A percentile compares a stretch with the other conserved stretches of the same genome.
Conservation (phyloP, 768 basidiomycete species). For the Tylopilus rubrobrunneus region DNA sequence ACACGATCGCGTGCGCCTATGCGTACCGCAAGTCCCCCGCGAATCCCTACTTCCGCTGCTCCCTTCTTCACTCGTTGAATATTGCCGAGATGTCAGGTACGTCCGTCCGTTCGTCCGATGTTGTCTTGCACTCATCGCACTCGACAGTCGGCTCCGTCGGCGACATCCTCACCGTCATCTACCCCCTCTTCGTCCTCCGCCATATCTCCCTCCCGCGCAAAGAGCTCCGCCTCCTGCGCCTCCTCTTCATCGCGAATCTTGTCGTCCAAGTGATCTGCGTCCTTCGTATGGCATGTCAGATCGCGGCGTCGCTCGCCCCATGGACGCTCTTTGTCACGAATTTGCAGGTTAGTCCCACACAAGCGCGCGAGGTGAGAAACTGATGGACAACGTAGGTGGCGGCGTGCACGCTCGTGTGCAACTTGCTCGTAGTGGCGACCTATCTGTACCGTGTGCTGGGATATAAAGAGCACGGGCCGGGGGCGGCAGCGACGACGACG, state of each 20-base stretch:
- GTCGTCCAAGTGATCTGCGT: not conserved
- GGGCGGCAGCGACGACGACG: not conserved
- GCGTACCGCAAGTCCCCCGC: not conserved
- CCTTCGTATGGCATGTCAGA: not conserved
- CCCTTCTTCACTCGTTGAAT: not conserved
- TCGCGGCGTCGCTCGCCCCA: not conserved
- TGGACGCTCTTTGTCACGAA: slow-evolving; percentile 4
- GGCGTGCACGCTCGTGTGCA: slow-evolving; percentile 16
- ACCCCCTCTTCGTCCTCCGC: slow-evolving; percentile 10
- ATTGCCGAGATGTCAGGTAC: slow-evolving; percentile 9
- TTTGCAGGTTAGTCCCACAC: slow-evolving; percentile 3
- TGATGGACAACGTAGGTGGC: slow-evolving; percentile 7
- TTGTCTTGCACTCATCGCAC: too few species aligned
- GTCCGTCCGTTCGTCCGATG: too few species aligned
- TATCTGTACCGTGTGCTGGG: slow-evolving; percentile 22
- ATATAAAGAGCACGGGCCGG: not conserved
- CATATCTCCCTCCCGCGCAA: not conserved
- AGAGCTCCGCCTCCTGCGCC: slow-evolving; percentile 10
- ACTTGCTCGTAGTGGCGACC: slow-evolving; percentile 23
- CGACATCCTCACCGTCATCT: not conserved
- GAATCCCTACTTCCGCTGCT: not conserved
- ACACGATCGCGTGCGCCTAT: slow-evolving; percentile 2
- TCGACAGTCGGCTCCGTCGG: not conserved
- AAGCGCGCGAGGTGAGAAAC: too few species aligned
- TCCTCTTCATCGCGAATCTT: slow-evolving; percentile 6